Conservation (phyloP, 2,329 filamentous ascomycete genomes). For the Fusarium denticulatum region DNA sequence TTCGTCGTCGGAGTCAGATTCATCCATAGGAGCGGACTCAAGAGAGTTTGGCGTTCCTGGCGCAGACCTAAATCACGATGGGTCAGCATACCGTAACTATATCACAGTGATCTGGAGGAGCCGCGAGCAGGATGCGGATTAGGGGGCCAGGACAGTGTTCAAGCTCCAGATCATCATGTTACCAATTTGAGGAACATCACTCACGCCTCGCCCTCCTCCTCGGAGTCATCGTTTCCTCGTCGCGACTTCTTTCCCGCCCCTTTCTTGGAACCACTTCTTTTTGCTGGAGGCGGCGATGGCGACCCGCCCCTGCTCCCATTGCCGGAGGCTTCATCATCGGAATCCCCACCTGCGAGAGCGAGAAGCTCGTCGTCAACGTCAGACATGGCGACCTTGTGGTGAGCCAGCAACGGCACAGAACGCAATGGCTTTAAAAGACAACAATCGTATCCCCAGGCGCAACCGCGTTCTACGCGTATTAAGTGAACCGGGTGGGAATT, state of each 20-base stretch:
- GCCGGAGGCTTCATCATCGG: constrained; percentile 67
- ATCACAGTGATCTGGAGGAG: background rate
- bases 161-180: background rate
- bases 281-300: constrained; percentile 59
- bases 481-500: background rate
- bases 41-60: constrained; percentile 78
- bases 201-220: constrained; percentile 72
- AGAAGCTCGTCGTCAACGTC: constrained; percentile 94
- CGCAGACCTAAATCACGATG: constrained; percentile 64
- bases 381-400: constrained; percentile 68
- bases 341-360: constrained; percentile 85
- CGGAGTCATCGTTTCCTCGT: constrained; percentile 55
- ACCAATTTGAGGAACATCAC: constrained; percentile 36
- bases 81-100: constrained; percentile 18
- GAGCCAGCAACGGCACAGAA: constrained; percentile 4
- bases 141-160: background rate
- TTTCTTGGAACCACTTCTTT: constrained; percentile 46
- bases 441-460: background rate
- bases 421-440: constrained; percentile 19
- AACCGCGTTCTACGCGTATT: constrained; percentile 30
- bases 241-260: constrained; percentile 58
- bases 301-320: constrained; percentile 65
- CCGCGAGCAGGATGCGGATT: background rate
- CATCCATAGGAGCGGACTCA: constrained; percentile 88
- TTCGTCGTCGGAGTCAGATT: constrained; percentile 75